A percentile compares a stretch with the other conserved stretches of the same genome.
These are phyloP conservation scores for Penicillium steckii DNA, from an alignment of 495 filamentous ascomycete species.

Conservation along the genomic window DNA sequence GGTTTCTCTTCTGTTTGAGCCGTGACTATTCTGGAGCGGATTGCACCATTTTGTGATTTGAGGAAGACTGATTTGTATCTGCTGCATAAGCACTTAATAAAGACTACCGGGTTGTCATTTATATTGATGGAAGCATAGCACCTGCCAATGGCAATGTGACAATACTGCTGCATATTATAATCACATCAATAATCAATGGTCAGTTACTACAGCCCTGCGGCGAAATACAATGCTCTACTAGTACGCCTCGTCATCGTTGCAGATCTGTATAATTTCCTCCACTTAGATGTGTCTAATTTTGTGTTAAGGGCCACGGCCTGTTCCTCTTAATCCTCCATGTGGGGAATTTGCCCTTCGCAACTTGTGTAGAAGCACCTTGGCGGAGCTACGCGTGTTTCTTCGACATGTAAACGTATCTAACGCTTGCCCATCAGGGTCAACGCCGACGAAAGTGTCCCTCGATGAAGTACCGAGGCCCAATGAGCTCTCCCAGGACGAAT, in stretches of 20 bases:
- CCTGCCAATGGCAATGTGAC: background rate
- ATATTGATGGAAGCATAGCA: background rate
- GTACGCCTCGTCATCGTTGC: slow-evolving; percentile 14
- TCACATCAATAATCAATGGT: background rate
- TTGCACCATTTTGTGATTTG: no score
- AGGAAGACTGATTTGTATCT: background rate
- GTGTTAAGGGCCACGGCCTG: background rate
- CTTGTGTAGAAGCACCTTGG: slow-evolving; percentile 1
- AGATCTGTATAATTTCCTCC: slow-evolving; percentile 3
- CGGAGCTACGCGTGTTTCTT: background rate
- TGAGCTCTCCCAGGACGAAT: background rate
- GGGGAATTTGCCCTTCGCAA: background rate
- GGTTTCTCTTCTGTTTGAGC: background rate
- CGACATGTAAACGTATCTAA: slow-evolving; percentile 2
- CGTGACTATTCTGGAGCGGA: slow-evolving; percentile 9
- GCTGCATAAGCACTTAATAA: background rate
- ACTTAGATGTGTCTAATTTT: background rate
- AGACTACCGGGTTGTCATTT: background rate
- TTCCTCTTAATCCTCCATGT: slow-evolving; percentile 7
- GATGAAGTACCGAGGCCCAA: background rate
- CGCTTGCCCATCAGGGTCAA: background rate
- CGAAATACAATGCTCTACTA: no score
- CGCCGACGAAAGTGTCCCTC: background rate
- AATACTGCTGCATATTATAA: background rate
- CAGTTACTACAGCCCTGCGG: no score